phyloP scores from a whole-genome alignment of 1,139 yeast genomes.

The Debaryomyces coudertii region DNA sequence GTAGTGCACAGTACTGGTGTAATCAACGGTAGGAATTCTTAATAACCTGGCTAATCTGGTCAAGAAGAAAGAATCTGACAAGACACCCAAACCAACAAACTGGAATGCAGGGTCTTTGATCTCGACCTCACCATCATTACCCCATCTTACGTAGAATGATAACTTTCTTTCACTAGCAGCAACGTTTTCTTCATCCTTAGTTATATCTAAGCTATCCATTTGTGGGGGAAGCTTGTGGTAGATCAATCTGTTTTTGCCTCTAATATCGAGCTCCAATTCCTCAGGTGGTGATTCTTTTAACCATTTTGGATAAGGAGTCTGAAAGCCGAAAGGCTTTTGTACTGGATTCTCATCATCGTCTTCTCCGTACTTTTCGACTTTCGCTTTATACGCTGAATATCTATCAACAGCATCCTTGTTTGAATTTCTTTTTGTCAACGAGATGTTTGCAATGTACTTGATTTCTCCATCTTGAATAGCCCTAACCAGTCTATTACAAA shows the following conservation, averaged over 20 bases:
- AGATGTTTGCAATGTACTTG: constrained; percentile 55
- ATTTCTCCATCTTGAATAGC: constrained; percentile 57
- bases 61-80: constrained; percentile 63
- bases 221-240: constrained; percentile 47
- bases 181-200: constrained; percentile 30
- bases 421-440: constrained; percentile 48
- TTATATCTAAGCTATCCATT: constrained; percentile 29
- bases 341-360: constrained; percentile 29
- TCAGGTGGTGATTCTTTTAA: constrained; percentile 23
- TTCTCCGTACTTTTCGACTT: constrained; percentile 20
- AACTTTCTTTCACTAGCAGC: constrained; percentile 40
- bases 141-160: constrained; percentile 48
- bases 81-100: constrained; percentile 63
- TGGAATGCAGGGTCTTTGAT: constrained; percentile 35
- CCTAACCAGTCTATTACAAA: constrained; percentile 59
- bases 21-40: constrained; percentile 26
- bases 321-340: constrained; percentile 41
- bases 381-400: constrained; percentile 28
- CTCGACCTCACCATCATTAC: constrained; percentile 30
- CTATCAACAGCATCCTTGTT: constrained; percentile 23
- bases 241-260: constrained; percentile 22
- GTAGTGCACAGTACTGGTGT: constrained; percentile 32
- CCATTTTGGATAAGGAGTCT: constrained; percentile 41
- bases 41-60: constrained; percentile 42
- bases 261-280: constrained; percentile 21